phyloP scores from a whole-genome alignment of 1,284 basidiomycete species.

The Neotropicomus parvogracilis region DNA sequence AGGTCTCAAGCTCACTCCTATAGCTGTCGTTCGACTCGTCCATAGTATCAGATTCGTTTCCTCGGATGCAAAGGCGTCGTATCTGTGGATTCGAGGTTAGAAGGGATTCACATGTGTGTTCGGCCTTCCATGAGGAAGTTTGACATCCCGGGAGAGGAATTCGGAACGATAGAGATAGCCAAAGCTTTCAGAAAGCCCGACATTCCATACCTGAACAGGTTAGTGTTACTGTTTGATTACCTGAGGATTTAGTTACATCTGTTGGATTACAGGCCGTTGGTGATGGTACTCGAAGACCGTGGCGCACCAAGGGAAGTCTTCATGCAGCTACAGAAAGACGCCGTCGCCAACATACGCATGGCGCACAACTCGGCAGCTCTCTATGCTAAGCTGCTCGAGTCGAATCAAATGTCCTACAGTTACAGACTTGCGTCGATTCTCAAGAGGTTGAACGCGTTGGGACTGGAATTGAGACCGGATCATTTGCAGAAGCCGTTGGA shows the following conservation, averaged over 20 bases:
- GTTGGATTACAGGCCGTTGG: slow-evolving; percentile 45
- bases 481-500: slow-evolving; percentile 38
- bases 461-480: slow-evolving; percentile 44
- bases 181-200: slow-evolving; percentile 56
- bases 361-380: slow-evolving; percentile 50
- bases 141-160: slow-evolving; percentile 42
- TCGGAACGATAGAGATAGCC: slow-evolving; percentile 68
- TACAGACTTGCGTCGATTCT: slow-evolving; percentile 52
- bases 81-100: slow-evolving; percentile 53
- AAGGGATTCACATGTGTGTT: slow-evolving; percentile 53
- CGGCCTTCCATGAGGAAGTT: slow-evolving; percentile 77
- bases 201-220: slow-evolving; percentile 63
- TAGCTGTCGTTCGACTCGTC: not conserved
- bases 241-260: not conserved
- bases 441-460: slow-evolving; percentile 44
- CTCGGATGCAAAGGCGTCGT: slow-evolving; percentile 76
- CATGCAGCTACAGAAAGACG: slow-evolving; percentile 49
- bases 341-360: slow-evolving; percentile 50
- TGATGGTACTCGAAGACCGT: slow-evolving; percentile 70
- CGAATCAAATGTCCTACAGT: slow-evolving; percentile 45
- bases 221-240: slow-evolving; percentile 4
- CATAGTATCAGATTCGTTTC: slow-evolving; percentile 71
- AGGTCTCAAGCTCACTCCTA: slow-evolving; percentile 23
- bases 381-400: slow-evolving; percentile 44
- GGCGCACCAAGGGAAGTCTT: slow-evolving; percentile 54